Percentiles rank a stretch among this genome's conserved stretches.
These are phyloP conservation scores for Macrophomina pseudophaseolina DNA, from an alignment of 2,329 filamentous ascomycete species.

Conservation along the genomic window DNA sequence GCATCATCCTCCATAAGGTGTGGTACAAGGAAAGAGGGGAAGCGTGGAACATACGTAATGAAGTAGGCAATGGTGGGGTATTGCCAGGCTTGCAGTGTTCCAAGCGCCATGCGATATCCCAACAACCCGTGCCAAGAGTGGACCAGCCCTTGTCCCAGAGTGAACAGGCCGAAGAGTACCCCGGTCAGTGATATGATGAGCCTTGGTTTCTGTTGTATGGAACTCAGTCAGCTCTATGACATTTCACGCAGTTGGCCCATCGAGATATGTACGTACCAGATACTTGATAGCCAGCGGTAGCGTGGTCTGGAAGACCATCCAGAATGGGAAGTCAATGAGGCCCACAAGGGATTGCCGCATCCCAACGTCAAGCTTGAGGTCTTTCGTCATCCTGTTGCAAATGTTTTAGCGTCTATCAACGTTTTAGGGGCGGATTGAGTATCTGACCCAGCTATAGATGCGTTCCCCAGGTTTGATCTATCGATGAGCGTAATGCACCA, in stretches of 20 bases:
- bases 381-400: slow-evolving; percentile 31
- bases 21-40: not conserved
- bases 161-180: not conserved
- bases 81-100: slow-evolving; percentile 12
- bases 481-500: slow-evolving; percentile 34
- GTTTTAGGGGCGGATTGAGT: not conserved
- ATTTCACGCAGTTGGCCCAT: too few relatives aligned
- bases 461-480: slow-evolving; percentile 32
- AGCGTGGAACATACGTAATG: not conserved
- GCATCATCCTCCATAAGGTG: too few relatives aligned
- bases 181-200: not conserved
- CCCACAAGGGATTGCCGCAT: slow-evolving; percentile 29
- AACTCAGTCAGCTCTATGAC: too few relatives aligned
- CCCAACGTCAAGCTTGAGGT: slow-evolving; percentile 30
- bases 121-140: not conserved
- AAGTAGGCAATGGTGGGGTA: not conserved
- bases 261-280: too few relatives aligned
- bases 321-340: not conserved
- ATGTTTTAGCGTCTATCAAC: not conserved
- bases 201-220: not conserved
- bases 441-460: not conserved
- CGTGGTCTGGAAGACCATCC: not conserved
- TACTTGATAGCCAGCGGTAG: not conserved
- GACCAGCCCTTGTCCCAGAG: not conserved
- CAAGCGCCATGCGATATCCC: slow-evolving; percentile 23